Percentiles rank a stretch among this genome's conserved stretches.
These are phyloP conservation scores for Obelidium mucronatum DNA, from an alignment of 192 early-diverging fungal genomes.

Conservation along the genomic window DNA sequence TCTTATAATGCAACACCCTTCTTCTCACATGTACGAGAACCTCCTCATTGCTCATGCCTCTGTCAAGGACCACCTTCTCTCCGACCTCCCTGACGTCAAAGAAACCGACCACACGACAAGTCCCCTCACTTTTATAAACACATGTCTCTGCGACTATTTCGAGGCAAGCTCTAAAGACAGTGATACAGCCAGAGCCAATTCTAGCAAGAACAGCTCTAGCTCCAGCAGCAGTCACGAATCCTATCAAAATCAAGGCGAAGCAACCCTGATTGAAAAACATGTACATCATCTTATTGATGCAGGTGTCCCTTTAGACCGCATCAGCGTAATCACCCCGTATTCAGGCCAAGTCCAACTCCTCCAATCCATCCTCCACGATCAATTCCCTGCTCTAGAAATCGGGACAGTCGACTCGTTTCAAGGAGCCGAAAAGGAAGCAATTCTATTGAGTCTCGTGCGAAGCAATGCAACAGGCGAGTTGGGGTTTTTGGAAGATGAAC, in stretches of 20 bases:
- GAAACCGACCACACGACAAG: constrained; percentile 60
- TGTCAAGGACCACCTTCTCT: constrained; percentile 70
- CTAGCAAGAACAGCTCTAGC: too few relatives aligned
- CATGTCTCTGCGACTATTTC: constrained; percentile 44
- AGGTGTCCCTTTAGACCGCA: constrained; percentile 67
- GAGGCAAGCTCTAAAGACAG: constrained; percentile 12
- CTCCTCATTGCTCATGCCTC: constrained; percentile 68
- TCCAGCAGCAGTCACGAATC: too few relatives aligned
- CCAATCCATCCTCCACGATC: neutral
- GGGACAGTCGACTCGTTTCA: constrained; percentile 40
- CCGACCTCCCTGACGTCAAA: constrained; percentile 65
- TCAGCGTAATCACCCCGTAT: constrained; percentile 91
- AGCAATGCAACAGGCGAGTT: constrained; percentile 79
- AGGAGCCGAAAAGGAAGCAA: constrained; percentile 89
- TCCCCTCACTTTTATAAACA: constrained; percentile 75
- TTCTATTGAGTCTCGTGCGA: constrained; percentile 82
- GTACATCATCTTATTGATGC: constrained; percentile 67
- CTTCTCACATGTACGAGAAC: constrained; percentile 71
- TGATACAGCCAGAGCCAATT: too few relatives aligned
- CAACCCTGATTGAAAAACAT: constrained; percentile 66
- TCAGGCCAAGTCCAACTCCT: constrained; percentile 73
- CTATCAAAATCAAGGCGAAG: constrained; percentile 82
- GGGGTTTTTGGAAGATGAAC: constrained; percentile 83
- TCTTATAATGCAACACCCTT: too few relatives aligned
- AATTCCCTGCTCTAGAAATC: constrained; percentile 23